phyloP scores from a whole-genome alignment of 225 moss, liverwort and hornwort genomes.

The Ulota crispa region DNA sequence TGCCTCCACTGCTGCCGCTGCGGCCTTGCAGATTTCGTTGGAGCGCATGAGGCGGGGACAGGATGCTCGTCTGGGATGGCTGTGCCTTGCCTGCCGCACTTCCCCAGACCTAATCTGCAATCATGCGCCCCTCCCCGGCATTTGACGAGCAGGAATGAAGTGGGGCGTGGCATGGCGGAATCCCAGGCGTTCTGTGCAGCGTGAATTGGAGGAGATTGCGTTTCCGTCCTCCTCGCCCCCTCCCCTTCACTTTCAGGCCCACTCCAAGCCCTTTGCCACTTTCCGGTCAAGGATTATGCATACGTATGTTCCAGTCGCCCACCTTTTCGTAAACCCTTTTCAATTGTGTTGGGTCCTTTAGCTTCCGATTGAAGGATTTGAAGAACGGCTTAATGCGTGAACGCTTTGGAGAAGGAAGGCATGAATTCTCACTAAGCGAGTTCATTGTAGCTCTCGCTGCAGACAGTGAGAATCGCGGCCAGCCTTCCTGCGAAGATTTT shows the following conservation, averaged over 20 bases:
- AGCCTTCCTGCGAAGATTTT: constrained; percentile 55
- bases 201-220: constrained; percentile 65
- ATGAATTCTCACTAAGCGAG: neutral
- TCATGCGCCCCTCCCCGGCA: neutral
- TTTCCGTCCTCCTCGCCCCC: constrained; percentile 66
- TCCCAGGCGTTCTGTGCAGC: constrained; percentile 50
- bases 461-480: constrained; percentile 56
- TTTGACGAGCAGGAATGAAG: constrained; percentile 48
- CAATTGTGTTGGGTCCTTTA: neutral
- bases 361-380: neutral
- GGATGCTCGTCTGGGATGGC: neutral
- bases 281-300: constrained; percentile 40
- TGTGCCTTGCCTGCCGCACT: neutral
- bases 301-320: constrained; percentile 27
- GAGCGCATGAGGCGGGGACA: neutral
- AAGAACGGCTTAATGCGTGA: neutral
- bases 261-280: constrained; percentile 38
- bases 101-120: neutral
- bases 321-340: neutral
- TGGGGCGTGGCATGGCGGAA: constrained; percentile 61
- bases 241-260: constrained; percentile 49
- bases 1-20: neutral
- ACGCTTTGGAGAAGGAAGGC: neutral
- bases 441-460: neutral
- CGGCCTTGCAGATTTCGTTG: neutral